Conservation (phyloP, 129 eudicot species). For the Kitagawia praeruptora region DNA sequence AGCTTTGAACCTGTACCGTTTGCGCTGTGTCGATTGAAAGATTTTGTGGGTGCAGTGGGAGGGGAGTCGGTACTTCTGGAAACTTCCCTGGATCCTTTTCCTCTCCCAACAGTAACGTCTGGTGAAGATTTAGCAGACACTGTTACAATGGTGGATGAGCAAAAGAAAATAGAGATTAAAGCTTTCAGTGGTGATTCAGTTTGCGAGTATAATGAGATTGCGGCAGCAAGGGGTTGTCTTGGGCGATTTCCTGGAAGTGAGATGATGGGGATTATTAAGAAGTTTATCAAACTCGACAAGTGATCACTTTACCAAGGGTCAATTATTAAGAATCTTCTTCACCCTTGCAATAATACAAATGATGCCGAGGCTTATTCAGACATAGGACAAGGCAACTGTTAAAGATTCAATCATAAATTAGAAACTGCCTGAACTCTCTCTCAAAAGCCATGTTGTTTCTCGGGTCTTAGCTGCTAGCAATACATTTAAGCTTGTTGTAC, state of each 20-base stretch:
- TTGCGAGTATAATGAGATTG: constrained; percentile 57
- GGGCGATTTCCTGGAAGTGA: constrained; percentile 92
- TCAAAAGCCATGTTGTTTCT: not conserved
- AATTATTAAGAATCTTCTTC: not conserved
- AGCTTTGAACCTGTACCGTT: constrained; percentile 95
- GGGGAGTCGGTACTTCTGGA: constrained; percentile 47
- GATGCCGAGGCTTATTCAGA: not conserved
- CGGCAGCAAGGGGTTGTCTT: constrained; percentile 76
- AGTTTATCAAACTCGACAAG: constrained; percentile 35
- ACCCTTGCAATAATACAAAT: constrained; percentile 9
- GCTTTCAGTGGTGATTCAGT: constrained; percentile 67
- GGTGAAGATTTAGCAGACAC: constrained; percentile 43
- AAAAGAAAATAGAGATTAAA: constrained; percentile 9
- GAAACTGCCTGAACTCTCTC: not conserved
- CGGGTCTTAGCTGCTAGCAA: not conserved
- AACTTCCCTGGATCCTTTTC: constrained; percentile 70
- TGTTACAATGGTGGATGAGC: constrained; percentile 18
- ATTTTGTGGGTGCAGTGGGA: constrained; percentile 76
- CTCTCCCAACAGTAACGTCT: constrained; percentile 55
- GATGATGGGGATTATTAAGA: constrained; percentile 88
- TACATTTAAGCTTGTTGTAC: not conserved
- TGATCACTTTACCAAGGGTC: constrained; percentile 1
- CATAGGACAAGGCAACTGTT: not conserved
- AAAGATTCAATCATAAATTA: not conserved
- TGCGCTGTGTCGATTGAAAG: constrained; percentile 61